phyloP scores from a whole-genome alignment of 345 rosid species.

The Passiflora organensis region DNA sequence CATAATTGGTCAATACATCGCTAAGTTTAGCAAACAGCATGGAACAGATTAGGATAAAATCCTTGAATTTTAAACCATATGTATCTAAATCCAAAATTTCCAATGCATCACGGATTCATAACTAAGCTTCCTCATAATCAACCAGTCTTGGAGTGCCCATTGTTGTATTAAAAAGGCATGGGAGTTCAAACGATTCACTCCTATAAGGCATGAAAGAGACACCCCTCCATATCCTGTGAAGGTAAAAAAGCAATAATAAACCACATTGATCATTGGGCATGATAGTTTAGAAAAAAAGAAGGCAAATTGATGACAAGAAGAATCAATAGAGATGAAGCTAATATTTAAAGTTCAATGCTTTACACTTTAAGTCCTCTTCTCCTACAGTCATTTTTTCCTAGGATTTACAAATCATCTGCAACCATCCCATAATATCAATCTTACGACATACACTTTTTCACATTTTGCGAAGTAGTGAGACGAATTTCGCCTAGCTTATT shows the following conservation, averaged over 20 bases:
- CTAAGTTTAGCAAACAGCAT: conserved; percentile 10
- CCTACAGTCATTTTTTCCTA: too few relatives aligned
- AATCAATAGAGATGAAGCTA: neutral
- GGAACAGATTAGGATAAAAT: neutral
- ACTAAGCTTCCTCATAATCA: neutral
- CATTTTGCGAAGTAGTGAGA: too few relatives aligned
- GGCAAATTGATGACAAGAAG: neutral
- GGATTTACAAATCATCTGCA: too few relatives aligned
- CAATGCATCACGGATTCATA: neutral
- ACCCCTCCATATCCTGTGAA: neutral
- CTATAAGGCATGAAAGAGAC: too few relatives aligned
- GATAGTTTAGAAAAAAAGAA: neutral
- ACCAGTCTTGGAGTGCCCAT: neutral
- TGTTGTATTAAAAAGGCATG: neutral
- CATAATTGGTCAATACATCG: conserved; percentile 21
- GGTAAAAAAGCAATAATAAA: neutral
- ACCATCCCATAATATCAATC: too few relatives aligned
- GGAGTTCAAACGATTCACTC: too few relatives aligned
- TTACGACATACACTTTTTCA: too few relatives aligned
- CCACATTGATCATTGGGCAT: neutral
- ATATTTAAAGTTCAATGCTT: neutral
- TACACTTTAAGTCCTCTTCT: neutral
- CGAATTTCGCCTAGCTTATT: too few relatives aligned
- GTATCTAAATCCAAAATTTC: neutral
- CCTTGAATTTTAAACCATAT: neutral